Conservation (phyloP, 306 rosid species). For the Medicago lupulina region DNA sequence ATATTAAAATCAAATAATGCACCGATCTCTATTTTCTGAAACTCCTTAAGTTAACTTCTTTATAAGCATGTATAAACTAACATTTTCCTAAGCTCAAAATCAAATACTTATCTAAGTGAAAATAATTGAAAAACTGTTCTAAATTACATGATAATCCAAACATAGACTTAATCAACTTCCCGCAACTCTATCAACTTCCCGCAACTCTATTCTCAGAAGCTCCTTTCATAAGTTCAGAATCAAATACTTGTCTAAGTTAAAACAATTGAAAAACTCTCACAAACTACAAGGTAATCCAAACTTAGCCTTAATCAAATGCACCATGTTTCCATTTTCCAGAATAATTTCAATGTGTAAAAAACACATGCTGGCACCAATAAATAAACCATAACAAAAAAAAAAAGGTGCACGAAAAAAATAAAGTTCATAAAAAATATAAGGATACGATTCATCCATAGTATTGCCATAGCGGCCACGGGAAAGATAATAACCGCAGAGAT, state of each 20-base stretch:
- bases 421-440: conserved; percentile 34
- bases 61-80: conserved; percentile 1
- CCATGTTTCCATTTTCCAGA: background rate
- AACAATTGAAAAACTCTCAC: background rate
- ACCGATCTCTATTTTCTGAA: background rate
- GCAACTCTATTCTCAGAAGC: background rate
- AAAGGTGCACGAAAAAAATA: background rate
- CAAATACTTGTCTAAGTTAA: background rate
- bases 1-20: background rate
- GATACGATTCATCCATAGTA: conserved; percentile 68
- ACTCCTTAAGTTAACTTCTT: background rate
- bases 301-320: background rate
- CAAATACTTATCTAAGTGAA: background rate
- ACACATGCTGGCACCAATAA: background rate
- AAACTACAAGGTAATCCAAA: background rate
- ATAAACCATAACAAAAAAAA: background rate
- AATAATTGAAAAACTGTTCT: background rate
- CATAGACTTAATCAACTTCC: background rate
- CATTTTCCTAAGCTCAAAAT: background rate
- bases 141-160: background rate
- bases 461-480: conserved; percentile 31
- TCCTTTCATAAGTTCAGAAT: background rate
- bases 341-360: background rate
- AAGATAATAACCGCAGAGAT: conserved; percentile 77
- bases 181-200: background rate